A percentile compares a stretch with the other conserved stretches of the same genome.
These are phyloP conservation scores for Leccinum rimulosum DNA, from an alignment of 768 basidiomycete species.

Conservation along the genomic window DNA sequence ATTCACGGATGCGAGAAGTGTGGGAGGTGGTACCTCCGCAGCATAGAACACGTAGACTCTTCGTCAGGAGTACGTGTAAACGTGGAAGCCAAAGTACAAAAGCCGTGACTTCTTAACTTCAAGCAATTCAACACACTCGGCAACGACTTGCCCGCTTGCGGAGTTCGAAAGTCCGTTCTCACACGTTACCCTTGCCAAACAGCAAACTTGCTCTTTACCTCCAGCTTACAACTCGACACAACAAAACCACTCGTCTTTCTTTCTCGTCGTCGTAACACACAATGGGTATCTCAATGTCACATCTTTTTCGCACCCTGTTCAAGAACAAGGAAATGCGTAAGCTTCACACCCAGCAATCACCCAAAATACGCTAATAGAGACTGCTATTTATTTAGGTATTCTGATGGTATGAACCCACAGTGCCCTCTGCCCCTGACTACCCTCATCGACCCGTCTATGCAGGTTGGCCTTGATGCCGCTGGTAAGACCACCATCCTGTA, in stretches of 20 bases:
- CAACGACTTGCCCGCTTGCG: constrained; percentile 23
- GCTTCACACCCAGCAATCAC: constrained; percentile 33
- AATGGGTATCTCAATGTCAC: constrained; percentile 81
- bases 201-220: constrained; percentile 35
- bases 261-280: constrained; percentile 35
- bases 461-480: constrained; percentile 99
- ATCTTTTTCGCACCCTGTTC: constrained; percentile 78
- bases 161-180: constrained; percentile 34
- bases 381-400: constrained; percentile 66
- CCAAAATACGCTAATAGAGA: constrained; percentile 25
- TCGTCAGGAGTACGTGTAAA: constrained; percentile 11
- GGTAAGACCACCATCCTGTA: constrained; percentile 99
- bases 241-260: constrained; percentile 25
- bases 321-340: constrained; percentile 99
- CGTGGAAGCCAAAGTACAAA: background rate
- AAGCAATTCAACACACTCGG: background rate
- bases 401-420: constrained; percentile 67
- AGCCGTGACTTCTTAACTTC: background rate
- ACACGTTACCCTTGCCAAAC: constrained; percentile 30
- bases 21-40: constrained; percentile 4
- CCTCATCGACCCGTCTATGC: constrained; percentile 5
- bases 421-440: constrained; percentile 21
- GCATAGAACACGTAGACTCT: constrained; percentile 18
- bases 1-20: background rate
- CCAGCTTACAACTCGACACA: constrained; percentile 26